Base-by-base conservation (phyloP, 805 yeast genomes). In the Metschnikowia santaceciliae region DNA sequence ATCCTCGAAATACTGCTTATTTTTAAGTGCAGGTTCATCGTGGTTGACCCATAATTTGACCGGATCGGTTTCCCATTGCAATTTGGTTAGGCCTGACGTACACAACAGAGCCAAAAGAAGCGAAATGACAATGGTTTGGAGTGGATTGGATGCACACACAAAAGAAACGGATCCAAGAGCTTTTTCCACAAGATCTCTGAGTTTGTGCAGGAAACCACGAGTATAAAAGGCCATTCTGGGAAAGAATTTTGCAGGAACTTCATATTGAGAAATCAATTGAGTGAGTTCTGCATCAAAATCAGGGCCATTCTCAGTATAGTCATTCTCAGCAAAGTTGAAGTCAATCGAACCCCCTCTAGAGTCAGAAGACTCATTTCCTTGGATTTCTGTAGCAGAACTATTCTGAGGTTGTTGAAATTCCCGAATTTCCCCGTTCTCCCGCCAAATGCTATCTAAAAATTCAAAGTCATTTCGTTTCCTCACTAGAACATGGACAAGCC, bases 11-110 rank as follows among this genome's bases (percentile, higher is more conserved):
- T 74, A 83, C 49, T 75, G 70, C 60, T 84, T 83, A 60, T 92
- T 85, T 39, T 78, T 70, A 48, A 76, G 84, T 11, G 90, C 90
- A 3, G 80, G 82, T 8, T 94, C 86, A 19, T 71, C 62, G 2
- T 91, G 83, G 57, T 94, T 85, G 0, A 94, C 98, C 99, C 99
- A 92, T 32, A 92, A 71, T 54, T 84, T 82, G 3, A 87, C 80
- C 0, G 99, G 98, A 57, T 88, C 75, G 2, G 82, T 82, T 63
- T 91, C 97, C 26, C 91, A 72, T 42, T 81, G 67, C 8, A 84
- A 73, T 47, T 71, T 66, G 5, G 66, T 58, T 42, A 82, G 68
- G 6, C 88, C 89, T 0, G 77, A 63, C 1, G 87, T 76, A 14
- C 86, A 58, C 0, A 79, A 48, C 1, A 75, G 54, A 2, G 82